Base-by-base conservation (phyloP, 495 filamentous ascomycete genomes). In the Aspergillus leporis region DNA sequence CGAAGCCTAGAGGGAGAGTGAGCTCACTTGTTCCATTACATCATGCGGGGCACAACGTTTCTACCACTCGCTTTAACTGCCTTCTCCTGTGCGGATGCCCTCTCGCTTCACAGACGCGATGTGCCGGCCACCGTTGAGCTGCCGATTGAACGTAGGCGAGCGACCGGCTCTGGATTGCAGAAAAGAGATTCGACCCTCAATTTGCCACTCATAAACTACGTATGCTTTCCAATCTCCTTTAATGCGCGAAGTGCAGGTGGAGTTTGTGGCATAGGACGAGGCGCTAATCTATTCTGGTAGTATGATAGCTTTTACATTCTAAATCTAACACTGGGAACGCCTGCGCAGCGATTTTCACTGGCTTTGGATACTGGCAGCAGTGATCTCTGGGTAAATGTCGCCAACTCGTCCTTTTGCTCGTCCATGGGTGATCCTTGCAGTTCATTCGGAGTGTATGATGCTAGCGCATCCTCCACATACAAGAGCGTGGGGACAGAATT, bases 341-440 rank as follows among this genome's bases (percentile, higher is more conserved):
- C 88, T 9, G 66, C 81, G 19, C 83, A 85, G 62, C 64, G 67
- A 4, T 57, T 90, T 21, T 74, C 81, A 50, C 69, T 91, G 59
- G 83, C 86, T 55, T 65, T 92, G 53, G 89, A 92, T 67, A 92
- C 87, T 9, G 89, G 89, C 38, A 92, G 89, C 67, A 90, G 87
- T 63, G 91, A 96, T 74, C 75, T 93, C 13, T 96, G 91, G 91
- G 69, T 74, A 4, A 64, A 66, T 14, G 22, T 51, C 9, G 49
- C 64, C 0, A 67, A 68, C 43, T 62, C 55, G 5, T 52, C 61
- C 25, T 63, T 59, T 38, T 62, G 60, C 18, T 82, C 55, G 2
- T 31, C 38, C 23, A 25, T 56, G 23, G 60, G 64, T 0, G 62
- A 76, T 13, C 81, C 80, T 9, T 90, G 88, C 65, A 60, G 67